Evolutionary conservation across 1,284 basidiomycete genomes (phyloP).

Genomic region (Anthracocystis walkeri): DNA sequence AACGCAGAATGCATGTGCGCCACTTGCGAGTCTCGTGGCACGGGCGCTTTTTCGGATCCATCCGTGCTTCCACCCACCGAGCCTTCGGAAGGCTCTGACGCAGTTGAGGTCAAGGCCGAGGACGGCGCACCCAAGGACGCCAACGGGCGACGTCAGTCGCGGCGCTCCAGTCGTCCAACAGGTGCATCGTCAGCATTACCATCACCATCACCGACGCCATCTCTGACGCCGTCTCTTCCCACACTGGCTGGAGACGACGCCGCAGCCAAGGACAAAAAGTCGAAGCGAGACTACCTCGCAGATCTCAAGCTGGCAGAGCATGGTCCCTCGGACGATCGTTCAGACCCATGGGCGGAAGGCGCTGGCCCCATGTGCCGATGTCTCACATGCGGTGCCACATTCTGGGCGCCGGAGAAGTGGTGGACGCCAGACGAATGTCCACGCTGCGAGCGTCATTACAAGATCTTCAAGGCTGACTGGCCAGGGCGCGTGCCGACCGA

Average conservation of each 20-base stretch:
- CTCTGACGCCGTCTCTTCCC: slow-evolving; percentile 31
- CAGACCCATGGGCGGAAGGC: slow-evolving; percentile 49
- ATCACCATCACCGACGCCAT: slow-evolving; percentile 48
- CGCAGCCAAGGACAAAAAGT: slow-evolving; percentile 36
- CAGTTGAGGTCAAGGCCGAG: slow-evolving; percentile 32
- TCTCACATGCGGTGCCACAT: slow-evolving; percentile 62
- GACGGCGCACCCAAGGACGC: slow-evolving; percentile 26
- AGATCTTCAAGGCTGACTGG: slow-evolving; percentile 68
- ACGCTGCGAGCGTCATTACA: slow-evolving; percentile 67
- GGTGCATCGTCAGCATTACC: slow-evolving; percentile 32
- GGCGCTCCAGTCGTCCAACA: slow-evolving; percentile 30
- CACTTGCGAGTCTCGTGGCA: slow-evolving; percentile 82
- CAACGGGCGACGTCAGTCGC: slow-evolving; percentile 42
- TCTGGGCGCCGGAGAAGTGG: slow-evolving; percentile 67
- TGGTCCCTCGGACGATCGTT: slow-evolving; percentile 48
- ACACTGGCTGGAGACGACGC: slow-evolving; percentile 21
- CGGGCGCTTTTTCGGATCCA: slow-evolving; percentile 73
- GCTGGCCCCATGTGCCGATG: slow-evolving; percentile 58
- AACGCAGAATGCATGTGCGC: slow-evolving; percentile 89
- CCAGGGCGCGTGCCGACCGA: slow-evolving; percentile 55
- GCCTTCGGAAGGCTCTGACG: slow-evolving; percentile 12
- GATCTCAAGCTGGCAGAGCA: slow-evolving; percentile 52
- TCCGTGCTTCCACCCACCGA: slow-evolving; percentile 8
- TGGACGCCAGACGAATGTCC: slow-evolving; percentile 68
- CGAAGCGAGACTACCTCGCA: slow-evolving; percentile 40